Percentiles rank a stretch among this genome's conserved stretches.
These are phyloP conservation scores for Acanthamoeba divionensis DNA, from an alignment of 208 protist genomes.

Conservation along the genomic window DNA sequence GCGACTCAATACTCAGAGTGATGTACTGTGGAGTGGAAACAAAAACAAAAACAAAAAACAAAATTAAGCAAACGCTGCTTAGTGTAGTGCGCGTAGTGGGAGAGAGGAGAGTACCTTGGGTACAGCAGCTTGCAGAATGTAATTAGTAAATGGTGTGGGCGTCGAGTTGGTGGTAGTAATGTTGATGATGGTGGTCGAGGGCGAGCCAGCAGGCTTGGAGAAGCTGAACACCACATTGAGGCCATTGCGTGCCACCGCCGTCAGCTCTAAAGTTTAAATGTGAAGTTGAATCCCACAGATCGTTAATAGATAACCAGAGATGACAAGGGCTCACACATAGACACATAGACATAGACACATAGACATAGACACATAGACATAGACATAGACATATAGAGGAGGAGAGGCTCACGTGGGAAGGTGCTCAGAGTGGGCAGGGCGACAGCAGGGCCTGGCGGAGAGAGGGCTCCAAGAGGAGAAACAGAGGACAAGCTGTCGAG, in stretches of 20 bases:
- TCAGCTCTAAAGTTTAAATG: background rate
- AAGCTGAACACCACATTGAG: slow-evolving; percentile 43
- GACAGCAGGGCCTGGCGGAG: no score
- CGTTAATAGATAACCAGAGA: background rate
- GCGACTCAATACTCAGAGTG: background rate
- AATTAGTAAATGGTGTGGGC: background rate
- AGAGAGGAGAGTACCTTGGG: background rate
- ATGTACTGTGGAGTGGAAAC: background rate
- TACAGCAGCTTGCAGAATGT: slow-evolving; percentile 42
- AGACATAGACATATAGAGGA: background rate
- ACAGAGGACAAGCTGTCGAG: background rate
- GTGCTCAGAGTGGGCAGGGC: background rate
- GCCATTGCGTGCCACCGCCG: background rate
- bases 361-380: background rate
- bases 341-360: background rate
- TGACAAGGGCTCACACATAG: background rate
- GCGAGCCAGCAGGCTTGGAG: background rate
- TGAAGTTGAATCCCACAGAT: background rate
- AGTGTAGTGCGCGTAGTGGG: background rate
- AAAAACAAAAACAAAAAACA: background rate
- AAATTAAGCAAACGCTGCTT: background rate
- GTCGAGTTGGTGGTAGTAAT: background rate
- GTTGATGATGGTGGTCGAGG: background rate
- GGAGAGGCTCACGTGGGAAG: background rate
- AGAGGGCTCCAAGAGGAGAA: no score